Evolutionary conservation across 768 basidiomycete species (phyloP), one percentile per base, ranked within the genome.

Genomic region (Pleurotus sapidus): DNA sequence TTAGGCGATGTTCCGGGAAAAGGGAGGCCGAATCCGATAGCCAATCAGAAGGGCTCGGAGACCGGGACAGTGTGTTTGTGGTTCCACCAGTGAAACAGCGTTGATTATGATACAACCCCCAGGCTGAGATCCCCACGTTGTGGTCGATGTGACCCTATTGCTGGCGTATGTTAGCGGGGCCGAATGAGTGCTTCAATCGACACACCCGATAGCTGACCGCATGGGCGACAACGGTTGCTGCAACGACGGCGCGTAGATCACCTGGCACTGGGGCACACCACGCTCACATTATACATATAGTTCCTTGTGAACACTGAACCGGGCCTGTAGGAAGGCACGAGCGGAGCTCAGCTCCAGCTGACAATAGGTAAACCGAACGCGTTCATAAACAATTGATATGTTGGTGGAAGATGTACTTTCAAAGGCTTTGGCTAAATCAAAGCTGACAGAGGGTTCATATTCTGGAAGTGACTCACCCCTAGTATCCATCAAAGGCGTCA

Each of bases 61-160:
- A 96, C 88, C 30, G 30, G 30, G 30, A 34, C 9, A 51, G 88
- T 89, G 25, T 79, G 79, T 64, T 82, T 82, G 68, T 97, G 97
- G 64, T 34, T 91, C 89, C 1, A 86, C 74, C 61, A 90, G 87
- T 2, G 80, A 76, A 59, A 87, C 82, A 15, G 85, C 68, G 70
- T 94, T 95, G 58, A 74, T 62, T 39, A 96, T 74, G 76, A 96
- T 98, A 34, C 11, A 34, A 3, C 30, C 55, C 87, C 84, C 43
- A 90, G 73, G 62, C 97, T 40, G 82, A 76, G 46, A 97, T 89
- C 72, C 98, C 96, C 2, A 82, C 84, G 47, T 93, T 87, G 5
- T 95, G 74, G 72, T 98, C 89, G n/a, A 98, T 87, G 42, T 95
- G 84, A 23, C 95, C 94, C 94, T 97, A 63, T 14, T 49, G 6